These are phyloP conservation scores for Przewalskia tangutica DNA, from an alignment of 257 asterid species.

Conservation along the genomic window DNA sequence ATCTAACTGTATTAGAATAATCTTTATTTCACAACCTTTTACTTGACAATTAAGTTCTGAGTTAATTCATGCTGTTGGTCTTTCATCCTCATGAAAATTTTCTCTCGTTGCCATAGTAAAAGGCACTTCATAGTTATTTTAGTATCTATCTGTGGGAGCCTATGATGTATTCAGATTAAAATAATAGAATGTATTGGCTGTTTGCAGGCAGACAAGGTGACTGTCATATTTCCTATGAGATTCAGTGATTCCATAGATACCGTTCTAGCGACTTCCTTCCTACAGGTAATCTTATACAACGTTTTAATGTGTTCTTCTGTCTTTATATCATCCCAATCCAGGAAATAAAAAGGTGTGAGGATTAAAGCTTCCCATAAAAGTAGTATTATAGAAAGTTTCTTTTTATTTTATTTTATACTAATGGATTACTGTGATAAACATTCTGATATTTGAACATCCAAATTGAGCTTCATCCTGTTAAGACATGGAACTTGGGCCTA, in stretches of 20 bases:
- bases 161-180: background rate
- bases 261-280: conserved; percentile 86
- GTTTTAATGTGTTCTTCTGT: background rate
- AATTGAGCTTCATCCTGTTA: background rate
- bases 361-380: background rate
- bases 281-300: conserved; percentile 43
- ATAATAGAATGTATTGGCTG: background rate
- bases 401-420: background rate
- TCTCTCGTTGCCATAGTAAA: background rate
- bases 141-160: background rate
- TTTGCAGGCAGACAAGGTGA: conserved; percentile 37
- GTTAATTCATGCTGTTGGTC: background rate
- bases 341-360: background rate
- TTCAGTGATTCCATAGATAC: conserved; percentile 80
- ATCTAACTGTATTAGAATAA: background rate
- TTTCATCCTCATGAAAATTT: background rate
- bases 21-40: background rate
- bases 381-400: background rate
- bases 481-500: background rate
- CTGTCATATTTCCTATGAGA: conserved; percentile 78
- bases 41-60: background rate
- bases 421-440: background rate
- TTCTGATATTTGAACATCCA: background rate
- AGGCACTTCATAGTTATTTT: background rate
- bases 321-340: background rate